These are phyloP conservation scores for Spinacia oleracea DNA, from an alignment of 179 eudicot species.

Conservation along the genomic window DNA sequence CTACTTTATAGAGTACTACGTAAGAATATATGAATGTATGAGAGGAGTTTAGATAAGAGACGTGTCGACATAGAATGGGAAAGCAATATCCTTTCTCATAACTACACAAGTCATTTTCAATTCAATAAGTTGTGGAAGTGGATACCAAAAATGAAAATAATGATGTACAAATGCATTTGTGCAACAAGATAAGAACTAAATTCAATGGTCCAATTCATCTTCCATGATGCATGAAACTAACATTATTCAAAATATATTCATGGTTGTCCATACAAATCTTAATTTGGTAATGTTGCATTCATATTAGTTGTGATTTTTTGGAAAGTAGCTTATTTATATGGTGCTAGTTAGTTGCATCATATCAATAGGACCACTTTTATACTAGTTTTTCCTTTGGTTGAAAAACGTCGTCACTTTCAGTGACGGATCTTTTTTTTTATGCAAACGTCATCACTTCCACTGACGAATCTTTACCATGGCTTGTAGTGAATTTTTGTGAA, in stretches of 20 bases:
- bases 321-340: not conserved
- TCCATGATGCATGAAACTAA: conserved; percentile 2
- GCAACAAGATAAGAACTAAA: conserved; percentile 2
- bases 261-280: not conserved
- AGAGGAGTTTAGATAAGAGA: not conserved
- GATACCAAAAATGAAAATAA: not conserved
- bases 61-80: not conserved
- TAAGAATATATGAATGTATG: not conserved
- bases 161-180: not conserved
- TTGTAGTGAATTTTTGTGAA: too few species aligned
- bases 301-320: conserved; percentile 1
- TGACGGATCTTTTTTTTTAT: too few species aligned
- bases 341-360: not conserved
- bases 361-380: not conserved
- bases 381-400: not conserved
- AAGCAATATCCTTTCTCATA: not conserved
- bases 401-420: not conserved
- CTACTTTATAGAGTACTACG: not conserved
- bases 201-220: not conserved
- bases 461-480: too few species aligned
- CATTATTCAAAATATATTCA: not conserved
- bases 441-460: too few species aligned
- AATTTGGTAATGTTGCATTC: not conserved
- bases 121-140: not conserved
- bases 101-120: not conserved